These are phyloP conservation scores for Gossypium aridum DNA, from an alignment of 441 rosid species.

Conservation along the genomic window DNA sequence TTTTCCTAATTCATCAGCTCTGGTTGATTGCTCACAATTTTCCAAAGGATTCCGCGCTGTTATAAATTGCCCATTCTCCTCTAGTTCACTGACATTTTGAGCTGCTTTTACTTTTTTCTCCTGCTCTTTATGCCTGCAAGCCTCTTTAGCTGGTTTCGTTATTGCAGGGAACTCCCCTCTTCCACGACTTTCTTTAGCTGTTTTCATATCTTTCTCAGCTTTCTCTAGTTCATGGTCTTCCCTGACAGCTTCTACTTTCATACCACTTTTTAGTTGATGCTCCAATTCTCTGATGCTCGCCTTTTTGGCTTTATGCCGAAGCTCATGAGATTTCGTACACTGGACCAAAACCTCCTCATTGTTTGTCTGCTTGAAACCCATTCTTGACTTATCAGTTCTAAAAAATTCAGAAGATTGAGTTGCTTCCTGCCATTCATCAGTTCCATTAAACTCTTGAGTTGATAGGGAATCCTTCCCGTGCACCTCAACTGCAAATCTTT, in stretches of 20 bases:
- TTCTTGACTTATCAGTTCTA: constrained; percentile 40
- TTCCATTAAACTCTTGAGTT: constrained; percentile 33
- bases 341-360: constrained; percentile 26
- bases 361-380: constrained; percentile 31
- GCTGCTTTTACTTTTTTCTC: constrained; percentile 18
- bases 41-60: constrained; percentile 17
- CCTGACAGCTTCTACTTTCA: constrained; percentile 21
- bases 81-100: constrained; percentile 24
- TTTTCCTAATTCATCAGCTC: constrained; percentile 24
- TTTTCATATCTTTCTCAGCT: constrained; percentile 16
- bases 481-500: constrained; percentile 29
- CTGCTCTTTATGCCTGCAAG: constrained; percentile 17
- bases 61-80: constrained; percentile 24
- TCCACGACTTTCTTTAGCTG: constrained; percentile 23
- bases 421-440: constrained; percentile 75
- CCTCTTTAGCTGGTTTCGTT: constrained; percentile 24
- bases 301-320: constrained; percentile 33
- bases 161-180: constrained; percentile 18
- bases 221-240: constrained; percentile 21
- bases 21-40: constrained; percentile 22
- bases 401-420: constrained; percentile 63
- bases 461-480: constrained; percentile 36
- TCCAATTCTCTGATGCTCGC: constrained; percentile 24
- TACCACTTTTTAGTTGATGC: constrained; percentile 25
- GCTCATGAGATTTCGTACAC: constrained; percentile 22